Percentiles rank a stretch among this genome's conserved stretches.
Conservation (phyloP, 768 basidiomycete genomes). For the Mycena leptocephala region DNA sequence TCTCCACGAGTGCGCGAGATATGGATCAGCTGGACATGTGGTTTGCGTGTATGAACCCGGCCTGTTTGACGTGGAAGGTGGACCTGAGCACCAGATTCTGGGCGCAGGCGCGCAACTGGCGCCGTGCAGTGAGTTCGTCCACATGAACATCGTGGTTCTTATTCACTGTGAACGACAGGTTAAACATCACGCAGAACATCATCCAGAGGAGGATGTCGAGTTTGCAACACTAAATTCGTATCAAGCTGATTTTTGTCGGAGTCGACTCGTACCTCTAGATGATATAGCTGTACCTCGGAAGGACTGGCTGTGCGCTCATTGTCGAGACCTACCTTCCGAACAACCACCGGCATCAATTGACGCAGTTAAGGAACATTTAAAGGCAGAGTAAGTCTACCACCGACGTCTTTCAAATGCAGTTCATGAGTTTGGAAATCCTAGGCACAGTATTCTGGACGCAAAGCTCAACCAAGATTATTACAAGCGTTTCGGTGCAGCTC, state of each 20-base stretch:
- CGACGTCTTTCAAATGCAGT: not conserved
- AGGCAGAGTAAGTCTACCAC: not conserved
- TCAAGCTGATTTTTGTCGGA: not conserved
- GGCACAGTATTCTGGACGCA: constrained; percentile 1
- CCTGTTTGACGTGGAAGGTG: not conserved
- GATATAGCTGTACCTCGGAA: not conserved
- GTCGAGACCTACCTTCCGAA: constrained; percentile 3
- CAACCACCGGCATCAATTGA: constrained; percentile 1
- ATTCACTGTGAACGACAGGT: not conserved
- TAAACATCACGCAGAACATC: constrained; percentile 12
- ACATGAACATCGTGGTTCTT: not conserved
- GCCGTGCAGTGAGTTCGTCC: not conserved
- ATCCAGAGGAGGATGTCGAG: not conserved
- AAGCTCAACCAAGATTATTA: constrained; percentile 3
- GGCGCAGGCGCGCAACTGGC: constrained; percentile 8
- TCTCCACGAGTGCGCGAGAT: not conserved
- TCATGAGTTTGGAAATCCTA: not conserved
- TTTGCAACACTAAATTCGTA: constrained; percentile 6
- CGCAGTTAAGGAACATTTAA: constrained; percentile 13
- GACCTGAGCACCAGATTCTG: not conserved
- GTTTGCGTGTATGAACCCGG: constrained; percentile 9
- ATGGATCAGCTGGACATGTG: constrained; percentile 19
- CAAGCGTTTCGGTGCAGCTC: not conserved
- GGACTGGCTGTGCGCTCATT: constrained; percentile 17
- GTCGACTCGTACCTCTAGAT: not conserved